Base-by-base conservation (phyloP, 441 rosid species). In the Manihot esculenta region DNA sequence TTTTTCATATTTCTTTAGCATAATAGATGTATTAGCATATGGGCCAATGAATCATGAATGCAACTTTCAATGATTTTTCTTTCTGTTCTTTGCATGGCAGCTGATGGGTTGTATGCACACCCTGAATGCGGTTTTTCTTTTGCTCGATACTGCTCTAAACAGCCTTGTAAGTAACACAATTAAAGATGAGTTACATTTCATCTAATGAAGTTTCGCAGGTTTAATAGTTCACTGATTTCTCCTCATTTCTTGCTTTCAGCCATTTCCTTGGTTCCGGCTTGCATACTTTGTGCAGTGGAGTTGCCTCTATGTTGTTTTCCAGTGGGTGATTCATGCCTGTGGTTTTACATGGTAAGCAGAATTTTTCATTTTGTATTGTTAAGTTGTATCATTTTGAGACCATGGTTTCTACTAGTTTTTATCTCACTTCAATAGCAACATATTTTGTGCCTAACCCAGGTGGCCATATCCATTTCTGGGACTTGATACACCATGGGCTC, bases 401-500 rank as follows among this genome's bases (percentile, higher is more conserved):
- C n/a, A 21, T 60, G 13, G 1, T 48, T 17, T 48, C 15, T 45
- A 49, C 18, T 15, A 5, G 1, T 9, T 15, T 50, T 9, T 1
- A 55, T 30, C 10, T 60, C 10, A 20, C 38, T 54, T 38, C 60
- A 65, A 73, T 35, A 5, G 66, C 30, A 65, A 72, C 62, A 45
- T 59, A 23, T 33, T 30, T 47, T 42, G 55, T 12, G 21, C 11
- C 55, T 50, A 51, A 65, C 10, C 26, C 80, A 93, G 98, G 98
- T 93, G 97, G 98, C 97, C 96, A 30, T 93, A 93, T 60, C 88
- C 93, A 17, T 94, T 94, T 79, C 84, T 94, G 6, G 86, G 85
- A 77, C 89, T 91, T 7, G 68, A 88, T 45, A 74, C 68, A 0
- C 81, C 95, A 10, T 84, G 84, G 89, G 91, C 92, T 74, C 91